These are phyloP conservation scores for Spinacia oleracea DNA, from an alignment of 179 eudicot species.

Conservation along the genomic window DNA sequence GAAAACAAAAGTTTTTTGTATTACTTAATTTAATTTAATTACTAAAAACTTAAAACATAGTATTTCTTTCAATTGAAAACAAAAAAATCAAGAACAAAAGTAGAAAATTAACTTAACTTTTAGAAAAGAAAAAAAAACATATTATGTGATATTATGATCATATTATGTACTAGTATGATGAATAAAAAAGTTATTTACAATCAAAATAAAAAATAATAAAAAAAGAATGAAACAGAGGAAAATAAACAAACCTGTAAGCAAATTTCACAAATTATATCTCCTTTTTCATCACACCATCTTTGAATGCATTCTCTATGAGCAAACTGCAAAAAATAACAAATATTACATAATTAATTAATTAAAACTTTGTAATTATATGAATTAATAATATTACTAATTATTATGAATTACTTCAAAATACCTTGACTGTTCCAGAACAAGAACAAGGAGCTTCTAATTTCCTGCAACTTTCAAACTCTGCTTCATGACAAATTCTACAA, in stretches of 20 bases:
- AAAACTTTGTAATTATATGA: not conserved
- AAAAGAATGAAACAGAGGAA: constrained; percentile 15
- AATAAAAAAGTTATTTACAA: too few relatives aligned
- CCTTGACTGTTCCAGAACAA: constrained; percentile 93
- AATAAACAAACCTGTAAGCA: constrained; percentile 73
- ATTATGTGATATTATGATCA: too few relatives aligned
- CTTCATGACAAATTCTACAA: constrained; percentile 95
- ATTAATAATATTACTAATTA: not conserved
- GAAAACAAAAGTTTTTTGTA: not conserved
- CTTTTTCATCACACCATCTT: constrained; percentile 96
- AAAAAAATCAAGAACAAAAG: not conserved
- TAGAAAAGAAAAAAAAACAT: not conserved
- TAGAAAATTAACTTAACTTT: constrained; percentile 3
- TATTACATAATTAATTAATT: constrained; percentile 4
- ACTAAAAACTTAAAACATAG: not conserved
- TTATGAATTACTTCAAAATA: constrained; percentile 11
- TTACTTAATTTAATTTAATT: too few relatives aligned
- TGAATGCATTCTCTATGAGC: constrained; percentile 98
- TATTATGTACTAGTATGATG: too few relatives aligned
- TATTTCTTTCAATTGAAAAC: too few relatives aligned
- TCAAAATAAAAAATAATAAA: too few relatives aligned
- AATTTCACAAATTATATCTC: constrained; percentile 81
- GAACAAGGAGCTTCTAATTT: constrained; percentile 83
- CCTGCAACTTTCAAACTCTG: constrained; percentile 59
- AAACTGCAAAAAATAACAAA: constrained; percentile 43